These are phyloP conservation scores for Dillenia turbinata DNA, from an alignment of 164 flowering plant genomes.

Conservation along the genomic window DNA sequence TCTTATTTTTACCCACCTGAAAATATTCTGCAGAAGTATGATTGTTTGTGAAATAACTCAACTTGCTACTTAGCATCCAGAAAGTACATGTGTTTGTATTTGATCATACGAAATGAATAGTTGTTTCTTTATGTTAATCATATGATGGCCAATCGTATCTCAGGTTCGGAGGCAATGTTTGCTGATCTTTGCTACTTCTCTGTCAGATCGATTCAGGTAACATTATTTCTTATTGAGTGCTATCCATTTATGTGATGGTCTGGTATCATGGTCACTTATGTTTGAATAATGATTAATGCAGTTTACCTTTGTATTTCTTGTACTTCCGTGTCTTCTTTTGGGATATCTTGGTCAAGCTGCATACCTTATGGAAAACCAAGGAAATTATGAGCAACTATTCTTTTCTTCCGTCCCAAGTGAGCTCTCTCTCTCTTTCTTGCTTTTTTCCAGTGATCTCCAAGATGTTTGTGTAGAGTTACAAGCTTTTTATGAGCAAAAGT, in stretches of 20 bases:
- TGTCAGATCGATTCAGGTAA: slow-evolving; percentile 92
- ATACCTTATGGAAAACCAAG: slow-evolving; percentile 72
- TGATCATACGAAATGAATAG: no score
- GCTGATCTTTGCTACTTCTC: slow-evolving; percentile 99
- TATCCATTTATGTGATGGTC: slow-evolving; percentile 3
- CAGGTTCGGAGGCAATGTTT: slow-evolving; percentile 99
- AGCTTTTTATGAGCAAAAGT: no score
- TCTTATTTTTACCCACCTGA: no score
- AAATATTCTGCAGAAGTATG: no score
- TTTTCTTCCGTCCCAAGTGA: slow-evolving; percentile 89
- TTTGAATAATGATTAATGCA: slow-evolving; percentile 33
- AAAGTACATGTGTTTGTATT: no score
- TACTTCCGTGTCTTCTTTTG: slow-evolving; percentile 90
- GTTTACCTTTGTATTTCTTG: slow-evolving; percentile 91
- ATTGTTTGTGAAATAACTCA: no score
- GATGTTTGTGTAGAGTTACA: neutral
- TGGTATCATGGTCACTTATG: slow-evolving; percentile 1
- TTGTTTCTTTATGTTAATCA: no score
- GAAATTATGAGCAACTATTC: slow-evolving; percentile 52
- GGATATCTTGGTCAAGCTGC: slow-evolving; percentile 99
- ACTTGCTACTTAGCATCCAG: no score
- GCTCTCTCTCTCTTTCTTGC: slow-evolving; percentile 4
- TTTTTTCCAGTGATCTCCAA: neutral
- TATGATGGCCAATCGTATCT: slow-evolving; percentile 15
- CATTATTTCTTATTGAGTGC: neutral